phyloP scores from a whole-genome alignment of 2,329 filamentous ascomycete species.

The Ciborinia camelliae region DNA sequence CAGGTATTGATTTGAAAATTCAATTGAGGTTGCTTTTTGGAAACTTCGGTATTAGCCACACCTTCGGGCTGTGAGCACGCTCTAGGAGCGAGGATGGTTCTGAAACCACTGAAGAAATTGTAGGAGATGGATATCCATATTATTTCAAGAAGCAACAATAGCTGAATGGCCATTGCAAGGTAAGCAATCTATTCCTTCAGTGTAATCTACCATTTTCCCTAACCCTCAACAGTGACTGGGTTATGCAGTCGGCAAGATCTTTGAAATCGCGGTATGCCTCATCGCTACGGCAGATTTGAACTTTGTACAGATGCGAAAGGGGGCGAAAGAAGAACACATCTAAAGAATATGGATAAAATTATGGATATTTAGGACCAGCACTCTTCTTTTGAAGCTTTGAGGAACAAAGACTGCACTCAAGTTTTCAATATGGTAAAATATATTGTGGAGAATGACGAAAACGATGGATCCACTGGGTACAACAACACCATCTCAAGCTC shows the following conservation, averaged over 20 bases:
- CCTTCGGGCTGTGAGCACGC: not conserved
- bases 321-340: too few relatives aligned
- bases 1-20: too few relatives aligned
- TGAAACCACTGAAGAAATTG: slow-evolving; percentile 2
- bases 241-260: not conserved
- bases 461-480: too few relatives aligned
- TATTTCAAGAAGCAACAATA: not conserved
- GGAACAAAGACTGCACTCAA: too few relatives aligned
- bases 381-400: too few relatives aligned
- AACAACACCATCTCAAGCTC: slow-evolving; percentile 46
- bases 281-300: not conserved
- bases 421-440: too few relatives aligned
- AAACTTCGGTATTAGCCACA: not conserved
- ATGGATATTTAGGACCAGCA: too few relatives aligned
- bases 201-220: not conserved
- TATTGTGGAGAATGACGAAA: too few relatives aligned
- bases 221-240: not conserved
- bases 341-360: too few relatives aligned
- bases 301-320: too few relatives aligned
- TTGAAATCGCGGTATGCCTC: not conserved
- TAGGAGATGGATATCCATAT: not conserved
- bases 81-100: not conserved
- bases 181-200: not conserved
- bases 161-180: not conserved
- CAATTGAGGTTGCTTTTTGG: not conserved